A percentile compares a stretch with the other conserved stretches of the same genome.
Evolutionary conservation across 1,284 basidiomycete genomes (phyloP).

Genomic region (Marasmius fiardii): DNA sequence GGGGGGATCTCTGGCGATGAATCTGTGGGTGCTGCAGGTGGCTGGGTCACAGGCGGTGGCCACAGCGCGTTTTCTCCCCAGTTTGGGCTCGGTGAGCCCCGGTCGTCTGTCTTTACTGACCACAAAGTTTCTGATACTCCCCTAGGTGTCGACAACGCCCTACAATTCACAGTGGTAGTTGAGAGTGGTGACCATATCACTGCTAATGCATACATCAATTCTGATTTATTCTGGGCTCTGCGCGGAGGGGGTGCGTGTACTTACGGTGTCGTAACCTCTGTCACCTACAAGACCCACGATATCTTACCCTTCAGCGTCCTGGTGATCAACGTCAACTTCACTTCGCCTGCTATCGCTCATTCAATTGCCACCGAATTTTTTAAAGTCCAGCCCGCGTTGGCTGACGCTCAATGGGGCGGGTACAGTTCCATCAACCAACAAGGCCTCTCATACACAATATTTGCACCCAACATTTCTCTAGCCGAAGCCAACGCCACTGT

Average conservation of each 20-base stretch:
- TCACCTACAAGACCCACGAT: conserved; percentile 8
- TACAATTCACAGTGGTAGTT: conserved; percentile 9
- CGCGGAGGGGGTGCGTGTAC: conserved; percentile 8
- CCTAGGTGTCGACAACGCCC: background rate
- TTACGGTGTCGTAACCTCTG: conserved; percentile 3
- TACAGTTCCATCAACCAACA: background rate
- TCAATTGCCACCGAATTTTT: background rate
- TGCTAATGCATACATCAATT: conserved; percentile 1
- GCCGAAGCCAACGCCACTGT: background rate
- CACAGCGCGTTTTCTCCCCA: conserved; percentile 24
- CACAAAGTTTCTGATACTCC: background rate
- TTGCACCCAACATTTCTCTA: background rate
- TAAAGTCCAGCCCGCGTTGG: background rate
- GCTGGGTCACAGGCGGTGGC: conserved; percentile 6
- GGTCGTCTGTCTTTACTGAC: background rate
- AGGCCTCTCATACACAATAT: background rate
- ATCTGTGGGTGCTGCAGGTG: conserved; percentile 2
- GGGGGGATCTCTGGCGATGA: background rate
- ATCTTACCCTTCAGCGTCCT: conserved; percentile 3
- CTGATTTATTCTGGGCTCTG: conserved; percentile 12
- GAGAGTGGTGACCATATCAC: conserved; percentile 3
- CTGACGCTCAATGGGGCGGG: background rate
- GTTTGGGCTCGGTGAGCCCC: conserved; percentile 36
- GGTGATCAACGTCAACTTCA: background rate
- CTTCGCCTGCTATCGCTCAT: background rate